Conservation (phyloP, 2,329 filamentous ascomycete species). For the Thelonectria discophora region DNA sequence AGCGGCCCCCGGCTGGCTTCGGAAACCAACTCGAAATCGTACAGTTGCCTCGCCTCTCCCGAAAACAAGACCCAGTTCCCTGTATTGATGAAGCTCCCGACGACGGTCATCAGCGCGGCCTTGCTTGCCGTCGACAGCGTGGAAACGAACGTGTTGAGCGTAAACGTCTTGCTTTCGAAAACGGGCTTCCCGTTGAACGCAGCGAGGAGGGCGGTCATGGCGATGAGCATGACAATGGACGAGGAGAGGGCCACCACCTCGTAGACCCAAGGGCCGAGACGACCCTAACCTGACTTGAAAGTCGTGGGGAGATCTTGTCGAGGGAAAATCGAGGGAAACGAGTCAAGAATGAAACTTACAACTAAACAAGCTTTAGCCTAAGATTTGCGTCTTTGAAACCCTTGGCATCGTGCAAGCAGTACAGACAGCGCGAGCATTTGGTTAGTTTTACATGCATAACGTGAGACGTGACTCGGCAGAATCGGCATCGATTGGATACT, state of each 20-base stretch:
- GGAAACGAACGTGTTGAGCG: conserved; percentile 29
- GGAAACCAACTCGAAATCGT: conserved; percentile 28
- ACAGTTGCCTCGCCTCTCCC: conserved; percentile 17
- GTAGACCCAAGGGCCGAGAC: conserved; percentile 14
- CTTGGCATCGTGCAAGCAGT: too few relatives aligned
- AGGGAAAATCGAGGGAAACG: too few relatives aligned
- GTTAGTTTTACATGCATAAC: too few relatives aligned
- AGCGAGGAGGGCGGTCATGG: conserved; percentile 21
- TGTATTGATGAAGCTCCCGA: conserved; percentile 28
- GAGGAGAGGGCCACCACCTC: conserved; percentile 15
- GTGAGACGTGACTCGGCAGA: too few relatives aligned
- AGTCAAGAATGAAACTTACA: too few relatives aligned
- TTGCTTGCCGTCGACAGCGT: conserved; percentile 25
- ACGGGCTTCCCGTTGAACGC: conserved; percentile 21
- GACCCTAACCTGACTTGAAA: neutral
- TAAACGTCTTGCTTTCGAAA: conserved; percentile 24
- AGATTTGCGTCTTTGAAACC: too few relatives aligned
- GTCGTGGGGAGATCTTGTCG: neutral
- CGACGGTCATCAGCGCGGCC: conserved; percentile 15
- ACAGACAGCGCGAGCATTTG: too few relatives aligned
- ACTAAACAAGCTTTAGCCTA: too few relatives aligned
- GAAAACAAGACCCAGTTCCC: conserved; percentile 30
- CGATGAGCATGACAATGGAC: conserved; percentile 13
- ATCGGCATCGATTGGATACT: too few relatives aligned
- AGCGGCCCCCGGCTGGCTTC: conserved; percentile 27